These are phyloP conservation scores for Musa acuminata DNA, from an alignment of 176 grass and related monocot species.

Conservation along the genomic window DNA sequence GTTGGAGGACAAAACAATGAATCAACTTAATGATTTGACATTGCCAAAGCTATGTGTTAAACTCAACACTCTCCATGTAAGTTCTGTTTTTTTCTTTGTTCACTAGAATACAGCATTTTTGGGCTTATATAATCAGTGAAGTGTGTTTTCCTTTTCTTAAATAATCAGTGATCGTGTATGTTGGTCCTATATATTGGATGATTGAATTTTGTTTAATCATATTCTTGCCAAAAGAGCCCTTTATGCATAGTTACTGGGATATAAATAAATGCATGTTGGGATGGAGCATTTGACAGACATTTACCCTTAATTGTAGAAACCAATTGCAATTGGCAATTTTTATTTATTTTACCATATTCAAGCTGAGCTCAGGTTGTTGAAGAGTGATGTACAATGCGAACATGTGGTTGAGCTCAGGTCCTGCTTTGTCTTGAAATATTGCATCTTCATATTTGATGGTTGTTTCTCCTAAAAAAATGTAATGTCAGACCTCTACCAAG, in stretches of 20 bases:
- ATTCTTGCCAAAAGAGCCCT: neutral
- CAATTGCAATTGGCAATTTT: too few species aligned
- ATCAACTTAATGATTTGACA: slow-evolving; percentile 45
- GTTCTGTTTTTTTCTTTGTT: slow-evolving; percentile 13
- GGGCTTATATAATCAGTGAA: neutral
- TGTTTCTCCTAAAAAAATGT: too few species aligned
- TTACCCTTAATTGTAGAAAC: too few species aligned
- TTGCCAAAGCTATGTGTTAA: slow-evolving; percentile 74
- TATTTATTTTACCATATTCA: too few species aligned
- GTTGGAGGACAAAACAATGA: slow-evolving; percentile 43
- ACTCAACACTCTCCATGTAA: slow-evolving; percentile 81
- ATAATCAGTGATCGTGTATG: neutral
- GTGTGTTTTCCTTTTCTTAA: slow-evolving; percentile 1
- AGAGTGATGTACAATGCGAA: too few species aligned
- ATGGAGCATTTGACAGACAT: neutral
- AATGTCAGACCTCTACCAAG: too few species aligned
- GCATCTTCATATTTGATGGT: too few species aligned
- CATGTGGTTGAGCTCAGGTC: too few species aligned
- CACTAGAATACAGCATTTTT: too few species aligned
- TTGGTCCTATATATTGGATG: neutral
- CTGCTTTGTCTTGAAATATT: too few species aligned
- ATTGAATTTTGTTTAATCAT: neutral
- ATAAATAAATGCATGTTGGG: neutral
- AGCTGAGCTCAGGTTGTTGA: too few species aligned
- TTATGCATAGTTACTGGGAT: neutral